These are phyloP conservation scores for Reutealis trisperma DNA, from an alignment of 345 rosid genomes.

Conservation along the genomic window DNA sequence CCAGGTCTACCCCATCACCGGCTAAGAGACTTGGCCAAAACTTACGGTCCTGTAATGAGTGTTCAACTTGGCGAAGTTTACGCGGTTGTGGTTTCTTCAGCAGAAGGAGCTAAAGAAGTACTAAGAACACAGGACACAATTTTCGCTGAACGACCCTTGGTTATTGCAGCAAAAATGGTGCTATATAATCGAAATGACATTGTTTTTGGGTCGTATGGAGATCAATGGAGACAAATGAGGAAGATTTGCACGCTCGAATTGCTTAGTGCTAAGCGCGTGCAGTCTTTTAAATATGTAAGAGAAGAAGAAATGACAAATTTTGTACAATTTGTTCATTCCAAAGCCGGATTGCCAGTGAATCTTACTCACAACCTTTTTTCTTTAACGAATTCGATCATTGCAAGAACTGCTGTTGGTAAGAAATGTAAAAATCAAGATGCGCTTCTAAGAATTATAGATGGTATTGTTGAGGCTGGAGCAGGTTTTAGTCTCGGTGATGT, in stretches of 20 bases:
- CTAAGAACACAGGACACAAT: slow-evolving; percentile 4
- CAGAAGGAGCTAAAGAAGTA: slow-evolving; percentile 17
- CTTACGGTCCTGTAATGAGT: slow-evolving; percentile 14
- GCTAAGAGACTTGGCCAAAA: background rate
- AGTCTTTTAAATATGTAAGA: background rate
- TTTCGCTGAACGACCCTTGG: background rate
- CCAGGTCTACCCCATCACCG: background rate
- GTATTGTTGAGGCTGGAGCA: background rate
- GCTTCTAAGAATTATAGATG: slow-evolving; percentile 1
- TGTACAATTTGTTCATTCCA: background rate
- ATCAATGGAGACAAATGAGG: slow-evolving; percentile 12
- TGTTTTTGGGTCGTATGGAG: slow-evolving; percentile 1
- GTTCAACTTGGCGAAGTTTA: slow-evolving; percentile 15
- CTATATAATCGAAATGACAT: background rate
- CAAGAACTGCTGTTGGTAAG: slow-evolving; percentile 31
- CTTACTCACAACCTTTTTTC: slow-evolving; percentile 13
- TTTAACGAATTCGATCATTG: slow-evolving; percentile 15
- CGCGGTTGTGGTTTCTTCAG: background rate
- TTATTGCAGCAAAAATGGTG: background rate
- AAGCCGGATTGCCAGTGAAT: slow-evolving; percentile 22
- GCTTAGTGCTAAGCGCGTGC: background rate
- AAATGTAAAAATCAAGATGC: slow-evolving; percentile 29
- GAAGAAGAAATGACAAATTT: slow-evolving; percentile 13
- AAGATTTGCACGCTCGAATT: slow-evolving; percentile 11
- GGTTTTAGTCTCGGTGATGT: slow-evolving; percentile 33